Evolutionary conservation across 495 filamentous ascomycete genomes (phyloP).

Genomic region (Hamigera avellanea): DNA sequence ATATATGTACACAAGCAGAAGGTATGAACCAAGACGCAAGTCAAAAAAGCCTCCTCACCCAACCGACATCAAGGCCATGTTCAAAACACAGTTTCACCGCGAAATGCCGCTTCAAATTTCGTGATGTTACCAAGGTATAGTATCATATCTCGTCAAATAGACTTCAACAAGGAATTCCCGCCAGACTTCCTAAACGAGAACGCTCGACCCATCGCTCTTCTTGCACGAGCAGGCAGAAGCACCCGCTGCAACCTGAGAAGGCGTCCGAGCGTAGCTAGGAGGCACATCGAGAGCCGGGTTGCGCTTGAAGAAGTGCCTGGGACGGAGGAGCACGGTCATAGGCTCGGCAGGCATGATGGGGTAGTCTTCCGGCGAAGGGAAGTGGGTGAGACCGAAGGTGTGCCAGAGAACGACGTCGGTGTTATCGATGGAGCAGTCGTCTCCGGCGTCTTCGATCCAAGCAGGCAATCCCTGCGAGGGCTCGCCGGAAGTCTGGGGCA

Average conservation of each 20-base stretch:
- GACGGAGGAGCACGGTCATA: slow-evolving; percentile 73
- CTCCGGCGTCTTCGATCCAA: slow-evolving; percentile 64
- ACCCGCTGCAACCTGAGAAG: slow-evolving; percentile 52
- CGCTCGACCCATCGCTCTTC: slow-evolving; percentile 33
- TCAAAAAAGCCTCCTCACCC: no score
- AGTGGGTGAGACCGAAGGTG: slow-evolving; percentile 88
- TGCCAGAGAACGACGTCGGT: slow-evolving; percentile 92
- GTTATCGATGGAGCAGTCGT: slow-evolving; percentile 63
- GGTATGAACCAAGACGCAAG: no score
- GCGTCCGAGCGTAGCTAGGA: slow-evolving; percentile 64
- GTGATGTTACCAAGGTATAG: not conserved
- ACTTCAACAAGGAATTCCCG: slow-evolving; percentile 1
- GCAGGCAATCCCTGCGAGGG: slow-evolving; percentile 66
- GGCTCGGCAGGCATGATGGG: slow-evolving; percentile 92
- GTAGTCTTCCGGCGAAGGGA: slow-evolving; percentile 87
- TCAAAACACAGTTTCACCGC: no score
- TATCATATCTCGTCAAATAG: not conserved
- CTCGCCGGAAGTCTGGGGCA: slow-evolving; percentile 84
- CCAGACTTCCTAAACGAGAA: no score
- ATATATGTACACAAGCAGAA: no score
- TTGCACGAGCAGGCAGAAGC: slow-evolving; percentile 31
- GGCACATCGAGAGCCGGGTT: slow-evolving; percentile 86
- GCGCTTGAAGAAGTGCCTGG: slow-evolving; percentile 75
- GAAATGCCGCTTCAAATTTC: no score
- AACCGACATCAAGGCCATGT: no score